These are phyloP conservation scores for Chaetomium tenue DNA, from an alignment of 495 filamentous ascomycete genomes.

Conservation along the genomic window DNA sequence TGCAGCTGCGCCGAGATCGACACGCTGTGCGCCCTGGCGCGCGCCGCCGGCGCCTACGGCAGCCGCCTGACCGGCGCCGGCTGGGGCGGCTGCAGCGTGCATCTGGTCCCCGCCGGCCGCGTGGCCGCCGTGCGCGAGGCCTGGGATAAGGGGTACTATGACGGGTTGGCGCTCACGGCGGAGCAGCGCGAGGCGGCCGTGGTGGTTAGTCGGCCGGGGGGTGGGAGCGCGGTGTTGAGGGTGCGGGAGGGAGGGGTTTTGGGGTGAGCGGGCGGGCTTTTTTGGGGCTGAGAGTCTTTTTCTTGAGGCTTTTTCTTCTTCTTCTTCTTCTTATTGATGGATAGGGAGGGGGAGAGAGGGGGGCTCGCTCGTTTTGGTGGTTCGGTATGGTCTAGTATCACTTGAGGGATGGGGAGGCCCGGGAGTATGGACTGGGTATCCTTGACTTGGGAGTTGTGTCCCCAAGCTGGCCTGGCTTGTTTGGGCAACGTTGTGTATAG, in stretches of 20 bases:
- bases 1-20: conserved; percentile 91
- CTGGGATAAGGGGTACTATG: conserved; percentile 81
- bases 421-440: too few species aligned
- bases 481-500: too few species aligned
- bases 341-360: too few species aligned
- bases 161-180: conserved; percentile 65
- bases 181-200: conserved; percentile 77
- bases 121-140: conserved; percentile 76
- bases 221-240: conserved; percentile 58
- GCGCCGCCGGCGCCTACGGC: conserved; percentile 74
- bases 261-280: not conserved
- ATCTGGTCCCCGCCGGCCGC: conserved; percentile 82
- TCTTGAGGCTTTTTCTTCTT: too few species aligned
- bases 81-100: conserved; percentile 95
- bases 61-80: conserved; percentile 89
- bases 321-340: too few species aligned
- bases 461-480: too few species aligned
- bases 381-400: too few species aligned
- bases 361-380: too few species aligned
- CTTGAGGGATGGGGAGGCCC: too few species aligned
- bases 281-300: too few species aligned
- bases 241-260: conserved; percentile 26
- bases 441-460: too few species aligned
- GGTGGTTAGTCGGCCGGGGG: conserved; percentile 83
- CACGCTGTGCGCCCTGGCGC: conserved; percentile 76